Conservation (phyloP, 306 rosid genomes). For the Chamaecrista fasciculata region DNA sequence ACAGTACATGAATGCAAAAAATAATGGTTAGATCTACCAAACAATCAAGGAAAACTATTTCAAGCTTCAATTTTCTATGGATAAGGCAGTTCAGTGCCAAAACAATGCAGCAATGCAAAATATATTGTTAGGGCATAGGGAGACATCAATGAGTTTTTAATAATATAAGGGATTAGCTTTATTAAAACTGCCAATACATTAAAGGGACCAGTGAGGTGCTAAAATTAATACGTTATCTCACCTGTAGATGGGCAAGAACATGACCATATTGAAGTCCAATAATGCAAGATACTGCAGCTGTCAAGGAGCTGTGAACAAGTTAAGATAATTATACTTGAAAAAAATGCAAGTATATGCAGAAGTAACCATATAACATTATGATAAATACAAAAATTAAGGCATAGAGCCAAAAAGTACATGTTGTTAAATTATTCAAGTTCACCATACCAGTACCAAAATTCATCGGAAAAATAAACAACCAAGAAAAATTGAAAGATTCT, state of each 20-base stretch:
- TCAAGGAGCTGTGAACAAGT: conserved; percentile 61
- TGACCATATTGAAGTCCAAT: conserved; percentile 97
- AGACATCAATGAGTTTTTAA: not conserved
- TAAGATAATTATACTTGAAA: conserved; percentile 23
- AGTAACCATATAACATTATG: not conserved
- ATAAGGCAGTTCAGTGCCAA: conserved; percentile 14
- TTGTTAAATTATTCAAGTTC: conserved; percentile 2
- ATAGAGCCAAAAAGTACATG: not conserved
- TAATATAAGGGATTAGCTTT: not conserved
- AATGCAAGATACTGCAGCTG: conserved; percentile 87
- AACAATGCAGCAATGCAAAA: not conserved
- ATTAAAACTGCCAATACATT: conserved; percentile 6
- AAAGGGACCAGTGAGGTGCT: conserved; percentile 7
- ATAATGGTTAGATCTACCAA: conserved; percentile 18
- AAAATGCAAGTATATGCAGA: not conserved
- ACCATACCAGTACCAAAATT: not conserved
- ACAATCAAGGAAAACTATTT: not conserved
- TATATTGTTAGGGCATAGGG: not conserved
- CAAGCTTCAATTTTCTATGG: not conserved
- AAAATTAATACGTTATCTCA: conserved; percentile 33
- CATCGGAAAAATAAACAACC: conserved; percentile 3
- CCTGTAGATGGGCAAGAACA: conserved; percentile 73
- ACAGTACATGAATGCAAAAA: conserved; percentile 28
- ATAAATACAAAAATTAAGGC: conserved; percentile 4
- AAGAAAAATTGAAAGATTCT: not conserved